Evolutionary conservation across 345 rosid genomes (phyloP).

Genomic region (Salix dunnii): DNA sequence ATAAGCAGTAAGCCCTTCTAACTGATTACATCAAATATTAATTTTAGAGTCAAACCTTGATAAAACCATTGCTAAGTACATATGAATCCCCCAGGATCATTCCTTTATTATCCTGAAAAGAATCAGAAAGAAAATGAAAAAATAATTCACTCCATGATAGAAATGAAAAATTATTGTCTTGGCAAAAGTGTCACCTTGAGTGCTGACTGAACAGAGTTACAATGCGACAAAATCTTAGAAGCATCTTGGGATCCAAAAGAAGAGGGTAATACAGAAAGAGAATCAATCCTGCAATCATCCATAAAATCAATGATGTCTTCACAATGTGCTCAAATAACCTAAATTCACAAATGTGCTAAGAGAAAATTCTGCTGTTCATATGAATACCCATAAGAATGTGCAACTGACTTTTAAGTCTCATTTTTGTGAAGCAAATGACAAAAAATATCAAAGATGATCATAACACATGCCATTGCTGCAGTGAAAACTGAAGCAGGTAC

Average conservation of each 20-base stretch:
- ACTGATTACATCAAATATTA: background rate
- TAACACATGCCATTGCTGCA: too few relatives aligned
- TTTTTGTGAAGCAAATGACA: too few relatives aligned
- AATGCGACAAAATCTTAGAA: slow-evolving; percentile 63
- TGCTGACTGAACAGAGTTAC: slow-evolving; percentile 66
- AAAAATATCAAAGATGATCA: too few relatives aligned
- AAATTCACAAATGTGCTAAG: background rate
- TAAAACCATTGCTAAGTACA: slow-evolving; percentile 68
- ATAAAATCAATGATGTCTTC: slow-evolving; percentile 14
- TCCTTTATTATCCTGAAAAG: slow-evolving; percentile 62
- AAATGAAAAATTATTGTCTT: background rate
- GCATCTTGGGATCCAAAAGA: slow-evolving; percentile 74
- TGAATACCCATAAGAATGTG: slow-evolving; percentile 1
- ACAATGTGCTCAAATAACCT: background rate
- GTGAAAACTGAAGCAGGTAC: too few relatives aligned
- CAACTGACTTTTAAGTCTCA: background rate
- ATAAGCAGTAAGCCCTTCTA: too few relatives aligned
- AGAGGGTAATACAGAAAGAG: slow-evolving; percentile 73
- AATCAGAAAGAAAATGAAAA: slow-evolving; percentile 13
- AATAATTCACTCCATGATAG: slow-evolving; percentile 11
- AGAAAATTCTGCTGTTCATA: background rate
- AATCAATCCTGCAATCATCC: slow-evolving; percentile 72
- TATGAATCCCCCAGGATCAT: slow-evolving; percentile 68
- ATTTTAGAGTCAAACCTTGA: slow-evolving; percentile 54
- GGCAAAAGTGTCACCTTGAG: slow-evolving; percentile 56